phyloP scores from a whole-genome alignment of 768 basidiomycete genomes.

The Tylopilus felleus region DNA sequence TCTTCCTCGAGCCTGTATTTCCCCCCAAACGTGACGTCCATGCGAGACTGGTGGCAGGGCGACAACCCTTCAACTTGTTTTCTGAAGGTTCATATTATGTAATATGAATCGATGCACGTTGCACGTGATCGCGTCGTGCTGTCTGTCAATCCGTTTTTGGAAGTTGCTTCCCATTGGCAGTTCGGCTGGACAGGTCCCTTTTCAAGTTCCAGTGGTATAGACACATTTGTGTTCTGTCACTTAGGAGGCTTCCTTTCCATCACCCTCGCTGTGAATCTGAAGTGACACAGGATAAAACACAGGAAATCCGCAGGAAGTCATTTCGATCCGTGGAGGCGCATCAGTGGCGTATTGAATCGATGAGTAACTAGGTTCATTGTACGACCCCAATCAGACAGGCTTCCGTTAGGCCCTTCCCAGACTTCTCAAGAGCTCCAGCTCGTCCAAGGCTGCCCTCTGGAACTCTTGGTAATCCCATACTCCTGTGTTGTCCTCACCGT shows the following conservation, averaged over 20 bases:
- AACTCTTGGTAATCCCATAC: constrained; percentile 32
- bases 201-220: neutral
- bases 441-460: constrained; percentile 23
- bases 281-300: no score
- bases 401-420: constrained; percentile 13
- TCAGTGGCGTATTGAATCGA: neutral
- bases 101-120: constrained; percentile 7
- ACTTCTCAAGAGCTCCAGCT: constrained; percentile 21
- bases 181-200: constrained; percentile 1
- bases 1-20: constrained; percentile 78
- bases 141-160: neutral
- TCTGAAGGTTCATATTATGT: constrained; percentile 23
- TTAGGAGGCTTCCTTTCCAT: neutral
- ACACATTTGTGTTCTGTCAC: no score
- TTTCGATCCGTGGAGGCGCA: neutral
- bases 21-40: constrained; percentile 57
- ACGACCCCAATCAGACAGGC: neutral
- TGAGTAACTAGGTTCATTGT: neutral
- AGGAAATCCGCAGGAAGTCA: neutral
- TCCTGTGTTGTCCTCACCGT: constrained; percentile 33
- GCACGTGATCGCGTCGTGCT: constrained; percentile 33
- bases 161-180: neutral
- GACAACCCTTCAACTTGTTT: constrained; percentile 4
- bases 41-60: constrained; percentile 18
- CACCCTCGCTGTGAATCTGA: neutral